Base-by-base conservation (phyloP, 2,329 filamentous ascomycete species). In the Sporothrix curviconia region DNA sequence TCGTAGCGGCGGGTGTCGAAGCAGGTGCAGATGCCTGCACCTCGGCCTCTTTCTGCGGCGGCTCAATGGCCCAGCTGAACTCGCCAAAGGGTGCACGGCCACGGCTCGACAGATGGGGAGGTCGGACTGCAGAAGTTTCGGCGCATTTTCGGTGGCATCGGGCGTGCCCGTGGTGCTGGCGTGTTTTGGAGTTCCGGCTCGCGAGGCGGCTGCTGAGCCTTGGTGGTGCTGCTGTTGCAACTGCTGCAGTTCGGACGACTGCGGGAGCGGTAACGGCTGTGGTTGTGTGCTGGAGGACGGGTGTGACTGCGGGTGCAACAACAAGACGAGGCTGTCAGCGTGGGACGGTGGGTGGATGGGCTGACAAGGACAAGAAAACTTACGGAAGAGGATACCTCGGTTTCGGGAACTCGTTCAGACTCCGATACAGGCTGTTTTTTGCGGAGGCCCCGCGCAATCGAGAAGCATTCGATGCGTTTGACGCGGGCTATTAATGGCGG, bases 31-130 rank as follows among this genome's bases (percentile, higher is more conserved):
- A 37, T 24, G 52, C 7, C 15, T 17, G 5, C 7, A 9, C 59
- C 4, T 59, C 59, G 14, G 15, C 46, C 4, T 54, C 61, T 22
- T 62, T 63, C 2, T 22, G 50, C 7, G 32, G 22, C 7, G 51
- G 8, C 19, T 60, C 60, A 7, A 28, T 24, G 1, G 40, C 34
- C 62, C 62, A 63, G 4, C 43, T 40, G 15, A 51, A 59, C 1
- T 62, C 59, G 19, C 57, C 59, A 30, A 60, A 62, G 2, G 50
- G 32, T 1, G 58, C 44, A 2, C 60, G 62, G 11, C 59, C 60
- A 1, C 62, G 62, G 15, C 19, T 53, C 3, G 60, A 59, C 58
- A 60, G 2, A 63, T 17, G 1, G 60, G 62, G 1, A 57, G 42
- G 12, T 46, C 52, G 28, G 46, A 12, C n/a, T 40, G 42, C 7